Conservation (phyloP, 2,329 filamentous ascomycete species). For the Nemania serpens region DNA sequence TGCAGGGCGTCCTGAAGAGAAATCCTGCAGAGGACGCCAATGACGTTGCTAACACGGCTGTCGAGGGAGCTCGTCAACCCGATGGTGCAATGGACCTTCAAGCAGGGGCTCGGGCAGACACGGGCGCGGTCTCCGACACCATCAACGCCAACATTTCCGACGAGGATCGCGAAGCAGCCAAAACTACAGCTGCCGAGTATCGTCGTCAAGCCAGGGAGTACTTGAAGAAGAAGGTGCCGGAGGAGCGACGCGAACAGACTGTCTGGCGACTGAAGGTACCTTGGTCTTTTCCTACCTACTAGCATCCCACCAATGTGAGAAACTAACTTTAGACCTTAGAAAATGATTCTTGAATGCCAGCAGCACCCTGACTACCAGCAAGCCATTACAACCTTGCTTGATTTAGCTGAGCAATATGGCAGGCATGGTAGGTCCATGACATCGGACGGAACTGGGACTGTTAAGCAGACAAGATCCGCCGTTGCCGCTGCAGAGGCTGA, state of each 20-base stretch:
- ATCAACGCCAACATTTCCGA: conserved; percentile 67
- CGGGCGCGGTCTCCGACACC: conserved; percentile 55
- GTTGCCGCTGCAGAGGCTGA: conserved; percentile 77
- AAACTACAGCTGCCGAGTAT: conserved; percentile 47
- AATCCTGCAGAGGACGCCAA: conserved; percentile 62
- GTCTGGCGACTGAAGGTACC: conserved; percentile 78
- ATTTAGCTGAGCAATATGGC: conserved; percentile 83
- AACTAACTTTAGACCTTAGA: conserved; percentile 54
- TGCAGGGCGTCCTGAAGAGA: conserved; percentile 65
- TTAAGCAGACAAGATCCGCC: conserved; percentile 73
- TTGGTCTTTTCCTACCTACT: neutral
- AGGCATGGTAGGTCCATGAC: conserved; percentile 71
- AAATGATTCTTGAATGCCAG: conserved; percentile 97
- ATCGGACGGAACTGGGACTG: conserved; percentile 66
- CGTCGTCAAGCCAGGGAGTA: conserved; percentile 67
- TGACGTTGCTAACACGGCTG: conserved; percentile 58
- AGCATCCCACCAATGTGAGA: conserved; percentile 62
- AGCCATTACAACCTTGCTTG: conserved; percentile 86
- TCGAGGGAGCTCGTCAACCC: conserved; percentile 46
- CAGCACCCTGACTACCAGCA: conserved; percentile 91
- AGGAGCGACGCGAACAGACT: conserved; percentile 90
- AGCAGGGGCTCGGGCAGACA: conserved; percentile 35
- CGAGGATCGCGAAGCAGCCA: conserved; percentile 45
- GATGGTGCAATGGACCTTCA: conserved; percentile 26
- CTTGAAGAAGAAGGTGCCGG: conserved; percentile 81